Conservation (phyloP, 352 stramenopile genomes). For the Globisporangium irregulare region DNA sequence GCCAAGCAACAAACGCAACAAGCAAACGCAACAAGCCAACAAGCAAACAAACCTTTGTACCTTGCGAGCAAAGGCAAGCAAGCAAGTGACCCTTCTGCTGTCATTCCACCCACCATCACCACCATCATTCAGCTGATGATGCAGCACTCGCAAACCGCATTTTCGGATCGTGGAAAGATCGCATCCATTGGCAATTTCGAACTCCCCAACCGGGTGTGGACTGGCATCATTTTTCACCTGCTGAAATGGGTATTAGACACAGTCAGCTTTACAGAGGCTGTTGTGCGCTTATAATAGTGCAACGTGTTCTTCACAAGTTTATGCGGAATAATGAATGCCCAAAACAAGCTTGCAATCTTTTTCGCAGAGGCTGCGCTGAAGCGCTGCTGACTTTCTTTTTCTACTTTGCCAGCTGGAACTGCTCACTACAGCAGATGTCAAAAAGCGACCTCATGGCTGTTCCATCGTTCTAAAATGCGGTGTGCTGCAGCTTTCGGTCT, state of each 20-base stretch:
- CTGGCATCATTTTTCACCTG: neutral
- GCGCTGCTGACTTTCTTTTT: conserved; percentile 7
- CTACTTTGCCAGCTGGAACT: neutral
- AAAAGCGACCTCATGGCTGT: neutral
- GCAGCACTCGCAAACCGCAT: neutral
- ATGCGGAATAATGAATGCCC: neutral
- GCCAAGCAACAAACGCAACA: neutral
- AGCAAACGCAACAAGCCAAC: neutral
- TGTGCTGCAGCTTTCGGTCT: neutral
- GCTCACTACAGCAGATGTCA: neutral
- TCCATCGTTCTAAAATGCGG: neutral
- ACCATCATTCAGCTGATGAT: neutral
- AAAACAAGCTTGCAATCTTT: neutral
- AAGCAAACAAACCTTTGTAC: neutral
- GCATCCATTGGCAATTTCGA: neutral
- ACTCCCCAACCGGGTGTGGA: neutral
- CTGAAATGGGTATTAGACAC: neutral
- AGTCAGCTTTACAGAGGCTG: too few species aligned
- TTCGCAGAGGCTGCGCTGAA: conserved; percentile 1
- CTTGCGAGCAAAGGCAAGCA: neutral
- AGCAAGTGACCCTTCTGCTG: neutral
- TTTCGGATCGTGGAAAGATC: conserved; percentile 2
- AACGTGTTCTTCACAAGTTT: neutral
- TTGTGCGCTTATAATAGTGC: too few species aligned
- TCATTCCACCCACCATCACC: neutral